Evolutionary conservation across 208 protist species (phyloP).

Genomic region (Leptomonas seymouri): DNA sequence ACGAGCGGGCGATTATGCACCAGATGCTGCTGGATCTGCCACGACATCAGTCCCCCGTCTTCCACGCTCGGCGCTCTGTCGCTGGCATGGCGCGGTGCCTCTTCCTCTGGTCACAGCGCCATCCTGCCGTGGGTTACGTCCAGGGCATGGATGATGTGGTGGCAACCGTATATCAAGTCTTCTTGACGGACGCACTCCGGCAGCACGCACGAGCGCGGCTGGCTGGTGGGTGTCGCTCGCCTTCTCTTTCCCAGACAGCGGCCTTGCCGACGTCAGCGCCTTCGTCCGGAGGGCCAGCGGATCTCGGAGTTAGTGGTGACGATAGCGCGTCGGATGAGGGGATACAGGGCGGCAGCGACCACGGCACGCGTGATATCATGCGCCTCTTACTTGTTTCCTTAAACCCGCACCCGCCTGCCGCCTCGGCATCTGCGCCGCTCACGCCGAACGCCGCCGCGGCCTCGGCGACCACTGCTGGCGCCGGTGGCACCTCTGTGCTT

Average conservation of each 20-base stretch:
- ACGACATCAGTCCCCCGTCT: slow-evolving; percentile 66
- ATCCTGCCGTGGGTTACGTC: slow-evolving; percentile 95
- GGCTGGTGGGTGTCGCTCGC: neutral
- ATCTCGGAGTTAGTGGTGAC: neutral
- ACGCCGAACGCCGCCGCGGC: neutral
- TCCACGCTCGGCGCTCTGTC: slow-evolving; percentile 45
- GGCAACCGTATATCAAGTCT: slow-evolving; percentile 91
- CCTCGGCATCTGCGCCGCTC: neutral
- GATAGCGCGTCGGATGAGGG: neutral
- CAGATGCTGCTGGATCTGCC: slow-evolving; percentile 84
- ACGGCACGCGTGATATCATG: slow-evolving; percentile 24
- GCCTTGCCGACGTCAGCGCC: too few species aligned
- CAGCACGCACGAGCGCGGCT: slow-evolving; percentile 26
- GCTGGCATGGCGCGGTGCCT: slow-evolving; percentile 85
- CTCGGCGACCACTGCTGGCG: neutral
- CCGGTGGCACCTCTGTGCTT: neutral
- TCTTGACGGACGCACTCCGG: slow-evolving; percentile 70
- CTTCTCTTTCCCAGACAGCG: neutral
- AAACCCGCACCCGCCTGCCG: neutral
- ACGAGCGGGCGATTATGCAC: slow-evolving; percentile 63
- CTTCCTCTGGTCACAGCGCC: slow-evolving; percentile 93
- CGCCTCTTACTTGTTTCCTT: slow-evolving; percentile 16
- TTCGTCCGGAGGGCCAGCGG: neutral
- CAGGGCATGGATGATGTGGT: slow-evolving; percentile 97
- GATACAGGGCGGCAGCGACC: slow-evolving; percentile 1